A percentile compares a stretch with the other conserved stretches of the same genome.
Evolutionary conservation across 805 yeast species (phyloP).

Genomic region (Yamadazyma ubonensis): DNA sequence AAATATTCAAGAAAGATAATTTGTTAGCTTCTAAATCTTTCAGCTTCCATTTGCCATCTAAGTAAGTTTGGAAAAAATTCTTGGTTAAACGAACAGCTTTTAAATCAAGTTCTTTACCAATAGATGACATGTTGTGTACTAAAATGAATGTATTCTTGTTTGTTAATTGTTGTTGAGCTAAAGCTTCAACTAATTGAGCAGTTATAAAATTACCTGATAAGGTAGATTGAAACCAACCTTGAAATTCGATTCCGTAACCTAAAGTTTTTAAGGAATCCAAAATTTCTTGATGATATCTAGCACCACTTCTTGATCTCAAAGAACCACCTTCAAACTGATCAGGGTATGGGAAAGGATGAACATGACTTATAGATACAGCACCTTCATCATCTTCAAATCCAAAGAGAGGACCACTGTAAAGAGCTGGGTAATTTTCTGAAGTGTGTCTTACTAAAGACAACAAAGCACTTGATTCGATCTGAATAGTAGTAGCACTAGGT

Average conservation of each 20-base stretch:
- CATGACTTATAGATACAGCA: constrained; percentile 52
- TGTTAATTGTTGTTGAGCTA: constrained; percentile 61
- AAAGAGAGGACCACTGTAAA: constrained; percentile 67
- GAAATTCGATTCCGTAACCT: constrained; percentile 65
- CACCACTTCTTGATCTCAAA: constrained; percentile 58
- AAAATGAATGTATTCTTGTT: constrained; percentile 56
- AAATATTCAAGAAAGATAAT: constrained; percentile 61
- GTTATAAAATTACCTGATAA: constrained; percentile 68
- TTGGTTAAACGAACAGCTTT: constrained; percentile 68
- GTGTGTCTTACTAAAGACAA: constrained; percentile 66
- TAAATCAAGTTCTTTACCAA: constrained; percentile 62
- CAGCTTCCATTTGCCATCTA: constrained; percentile 63
- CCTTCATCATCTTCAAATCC: constrained; percentile 66
- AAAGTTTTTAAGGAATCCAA: constrained; percentile 55
- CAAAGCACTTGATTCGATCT: constrained; percentile 52
- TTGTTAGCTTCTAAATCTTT: constrained; percentile 59
- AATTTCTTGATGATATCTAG: constrained; percentile 66
- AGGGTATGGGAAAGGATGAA: constrained; percentile 66
- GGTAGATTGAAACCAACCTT: constrained; percentile 81
- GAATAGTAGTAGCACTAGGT: constrained; percentile 42
- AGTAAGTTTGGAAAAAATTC: constrained; percentile 54
- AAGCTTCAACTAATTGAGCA: constrained; percentile 63
- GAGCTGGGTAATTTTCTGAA: constrained; percentile 58
- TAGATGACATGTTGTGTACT: constrained; percentile 69
- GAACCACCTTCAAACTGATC: constrained; percentile 66